A percentile compares a stretch with the other conserved stretches of the same genome.
These are phyloP conservation scores for Lachancea nothofagi DNA, from an alignment of 805 yeast genomes.

Conservation along the genomic window DNA sequence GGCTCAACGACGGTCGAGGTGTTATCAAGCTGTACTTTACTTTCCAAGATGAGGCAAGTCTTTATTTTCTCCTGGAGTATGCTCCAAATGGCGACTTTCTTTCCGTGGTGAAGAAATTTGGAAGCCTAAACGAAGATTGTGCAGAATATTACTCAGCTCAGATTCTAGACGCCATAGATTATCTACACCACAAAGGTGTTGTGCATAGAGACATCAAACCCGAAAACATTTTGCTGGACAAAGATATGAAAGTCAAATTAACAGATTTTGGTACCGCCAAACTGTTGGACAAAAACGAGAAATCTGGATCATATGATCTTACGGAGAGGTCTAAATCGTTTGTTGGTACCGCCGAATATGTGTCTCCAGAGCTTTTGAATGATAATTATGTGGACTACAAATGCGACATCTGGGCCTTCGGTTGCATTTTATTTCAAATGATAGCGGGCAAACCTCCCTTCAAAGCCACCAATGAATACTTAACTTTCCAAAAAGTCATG, in stretches of 20 bases:
- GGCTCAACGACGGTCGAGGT: constrained; percentile 56
- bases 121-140: constrained; percentile 66
- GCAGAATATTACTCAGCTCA: constrained; percentile 67
- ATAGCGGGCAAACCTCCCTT: constrained; percentile 88
- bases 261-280: constrained; percentile 87
- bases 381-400: constrained; percentile 81
- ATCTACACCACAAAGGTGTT: constrained; percentile 69
- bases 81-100: constrained; percentile 77
- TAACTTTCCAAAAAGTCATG: constrained; percentile 76
- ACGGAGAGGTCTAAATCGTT: constrained; percentile 72
- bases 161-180: constrained; percentile 63
- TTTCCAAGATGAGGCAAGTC: constrained; percentile 68
- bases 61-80: constrained; percentile 71
- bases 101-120: constrained; percentile 58
- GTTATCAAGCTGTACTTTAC: constrained; percentile 68
- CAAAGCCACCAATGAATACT: constrained; percentile 75
- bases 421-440: constrained; percentile 93
- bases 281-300: constrained; percentile 44
- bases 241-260: constrained; percentile 54
- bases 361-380: constrained; percentile 73
- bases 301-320: constrained; percentile 48
- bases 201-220: constrained; percentile 82
- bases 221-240: constrained; percentile 67
- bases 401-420: constrained; percentile 98
- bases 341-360: constrained; percentile 84